Percentiles rank a stretch among this genome's conserved stretches.
phyloP scores from a whole-genome alignment of 2,329 filamentous ascomycete species.

The Sporothrix variecibatus region DNA sequence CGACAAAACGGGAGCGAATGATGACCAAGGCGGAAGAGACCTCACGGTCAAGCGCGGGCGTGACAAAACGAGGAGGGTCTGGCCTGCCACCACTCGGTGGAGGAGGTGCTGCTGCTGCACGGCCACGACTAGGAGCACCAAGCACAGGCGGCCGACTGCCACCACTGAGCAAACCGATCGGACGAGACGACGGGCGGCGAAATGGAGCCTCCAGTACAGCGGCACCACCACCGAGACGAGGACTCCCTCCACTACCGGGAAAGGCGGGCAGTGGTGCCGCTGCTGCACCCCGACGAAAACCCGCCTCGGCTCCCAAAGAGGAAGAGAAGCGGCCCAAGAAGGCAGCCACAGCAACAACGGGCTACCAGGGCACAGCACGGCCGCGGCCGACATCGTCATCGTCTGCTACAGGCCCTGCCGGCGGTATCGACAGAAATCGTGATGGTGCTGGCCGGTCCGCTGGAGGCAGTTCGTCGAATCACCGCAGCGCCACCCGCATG shows the following conservation, averaged over 20 bases:
- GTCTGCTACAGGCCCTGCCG: conserved; percentile 35
- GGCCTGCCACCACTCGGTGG: conserved; percentile 11
- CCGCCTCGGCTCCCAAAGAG: conserved; percentile 28
- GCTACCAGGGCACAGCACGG: conserved; percentile 65
- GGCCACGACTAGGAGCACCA: background rate
- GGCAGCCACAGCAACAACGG: conserved; percentile 62
- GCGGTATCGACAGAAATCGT: background rate
- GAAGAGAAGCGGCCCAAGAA: conserved; percentile 64
- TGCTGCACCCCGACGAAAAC: background rate
- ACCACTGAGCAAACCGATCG: background rate
- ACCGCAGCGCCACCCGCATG: conserved; percentile 18
- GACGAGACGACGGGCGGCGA: background rate
- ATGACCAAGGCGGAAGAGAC: conserved; percentile 24
- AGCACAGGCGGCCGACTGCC: background rate
- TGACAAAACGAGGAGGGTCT: conserved; percentile 3
- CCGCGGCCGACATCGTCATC: conserved; percentile 50
- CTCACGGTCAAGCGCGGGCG: conserved; percentile 1
- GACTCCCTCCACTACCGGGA: background rate
- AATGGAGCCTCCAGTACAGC: background rate
- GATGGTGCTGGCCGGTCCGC: background rate
- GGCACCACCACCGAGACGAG: background rate
- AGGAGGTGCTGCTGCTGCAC: background rate
- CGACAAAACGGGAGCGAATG: conserved; percentile 52
- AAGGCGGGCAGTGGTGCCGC: background rate
- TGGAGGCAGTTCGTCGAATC: background rate